Base-by-base conservation (phyloP, 129 eudicot genomes). In the Solidago caesia region DNA sequence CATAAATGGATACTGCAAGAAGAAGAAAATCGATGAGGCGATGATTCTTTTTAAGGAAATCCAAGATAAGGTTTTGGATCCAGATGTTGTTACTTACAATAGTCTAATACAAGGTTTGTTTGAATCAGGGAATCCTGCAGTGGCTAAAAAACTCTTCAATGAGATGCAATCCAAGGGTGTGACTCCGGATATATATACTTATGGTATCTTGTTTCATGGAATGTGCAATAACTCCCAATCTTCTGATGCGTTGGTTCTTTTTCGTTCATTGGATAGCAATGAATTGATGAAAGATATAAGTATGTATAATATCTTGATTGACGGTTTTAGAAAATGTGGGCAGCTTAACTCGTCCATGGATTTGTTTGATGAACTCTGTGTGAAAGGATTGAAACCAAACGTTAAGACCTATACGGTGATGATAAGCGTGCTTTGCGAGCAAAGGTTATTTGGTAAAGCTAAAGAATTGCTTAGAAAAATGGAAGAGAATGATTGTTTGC, bases 191-290 rank as follows among this genome's bases (percentile, higher is more conserved):
- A 26, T 58, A n/a, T 5, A 48, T 16, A 79, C 79, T 13, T 73
- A 57, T 13, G 6, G 73, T 1, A 64, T 79, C 47, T 26, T 79
- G 11, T 72, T 79, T 0, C 45, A 64, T 55, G 82, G 78, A 64
- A 65, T 72, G 74, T 72, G 82, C 63, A 53, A 72, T 4, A 72
- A 64, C 12, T 8, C 41, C 0, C 33, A 9, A 15, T 55, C 49
- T 65, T 56, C 60, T 2, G 75, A 80, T 47, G 79, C 83, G 0
- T 73, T 80, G 83, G 63, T 1, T 67, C 64, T 80, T 0, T 79
- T 73, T 73, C 71, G 59, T 11, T 47, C 27, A 0, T 3, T 73
- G 71, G 79, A 33, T 57, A 67, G 58, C 3, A 5, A 55, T 39
- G 75, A 75, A 5, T 2, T 66, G 33, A 57, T 66, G 6, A 66